Evolutionary conservation across 495 filamentous ascomycete genomes (phyloP), one percentile per base, ranked within the genome.

Genomic region (Jackrogersella minutella): DNA sequence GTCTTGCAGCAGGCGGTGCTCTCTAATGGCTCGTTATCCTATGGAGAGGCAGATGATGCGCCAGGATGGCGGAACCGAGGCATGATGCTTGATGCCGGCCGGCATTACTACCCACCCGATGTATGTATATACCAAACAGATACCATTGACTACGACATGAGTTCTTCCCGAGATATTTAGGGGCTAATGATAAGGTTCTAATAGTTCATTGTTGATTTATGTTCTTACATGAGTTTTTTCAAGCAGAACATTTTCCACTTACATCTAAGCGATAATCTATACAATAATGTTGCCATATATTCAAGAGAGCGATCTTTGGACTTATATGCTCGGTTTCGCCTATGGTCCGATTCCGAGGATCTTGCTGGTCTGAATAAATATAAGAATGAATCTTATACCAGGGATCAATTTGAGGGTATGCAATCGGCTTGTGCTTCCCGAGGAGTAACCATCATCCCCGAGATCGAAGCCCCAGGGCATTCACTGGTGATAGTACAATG

Each of bases 161-260:
- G 11, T 16, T 31, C 11, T 24, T 11, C 1, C 13, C 19, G 6
- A 50, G n/a, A 50, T 19, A 19, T 10, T 3, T 19, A 0, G 16
- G 46, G 13, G 36, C 30, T 64, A 39, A 59, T 34, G 2, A 36
- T 5, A 31, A 36, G 11, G 8, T 1, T 1, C 3, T 24, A 57
- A 28, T n/a, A 81, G 58, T 85, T 85, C 54, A 51, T 85, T n/a
- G 65, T 74, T 19, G 81, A 84, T 51, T 74, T 84, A 67, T 84
- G 83, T 70, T 75, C 80, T 9, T 84, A 83, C 51, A 73, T 83
- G 60, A 83, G 80, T 30, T 84, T 80, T 63, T 85, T 84, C 75
- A 85, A 85, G 64, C 81, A 84, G 56, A 84, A 84, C 62, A 79
- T 72, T 2, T 82, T 85, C 58, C 83, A 85, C 43, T 9, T 84